Evolutionary conservation across 495 filamentous ascomycete species (phyloP), one percentile per base, ranked within the genome.

Genomic region (Neurospora sp.): DNA sequence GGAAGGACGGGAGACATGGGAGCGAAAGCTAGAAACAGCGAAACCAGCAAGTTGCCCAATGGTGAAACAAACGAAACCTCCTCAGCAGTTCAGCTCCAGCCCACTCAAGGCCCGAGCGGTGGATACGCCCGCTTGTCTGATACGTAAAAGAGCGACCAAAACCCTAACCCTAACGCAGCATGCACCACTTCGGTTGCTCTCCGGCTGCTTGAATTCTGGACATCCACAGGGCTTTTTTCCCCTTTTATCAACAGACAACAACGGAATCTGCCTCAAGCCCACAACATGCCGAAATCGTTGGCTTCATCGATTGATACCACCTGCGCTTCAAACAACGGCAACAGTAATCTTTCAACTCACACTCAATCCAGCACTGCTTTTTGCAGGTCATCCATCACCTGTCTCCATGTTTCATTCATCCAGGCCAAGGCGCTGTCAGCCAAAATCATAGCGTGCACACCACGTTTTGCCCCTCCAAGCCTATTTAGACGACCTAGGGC

Each of bases 51-150:
- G 54, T 66, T 69, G 14, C 35, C 35, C 35, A 46, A 66, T 40
- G 60, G 72, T 27, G 38, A 71, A 73, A 74, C 54, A 66, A 66
- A 66, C 54, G 54, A 35, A 66, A 66, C 54, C 46, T 20, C 46
- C n/a, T 27, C 49, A 31, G 23, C 20, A 27, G 54, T 62, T 62
- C 54, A 66, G 54, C 54, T 66, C 54, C 54, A 16, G 27, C 27
- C 54, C 54, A 27, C 54, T 8, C 54, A 35, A 18, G 27, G 6
- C 54, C 14, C 14, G 54, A 18, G 54, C 14, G 54, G 49, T 60
- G 49, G 49, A 60, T 11, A 60, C 49, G 9, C n/a, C 7, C n/a
- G 11, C 20, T 60, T 5, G 20, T 60, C 49, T 20, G 40, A 10
- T 54, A 23, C 8, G 46, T 12, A 54, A 27, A 23, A 60, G 4